Evolutionary conservation across 2,329 filamentous ascomycete species (phyloP), one percentile per base, ranked within the genome.

Genomic region (Ophiostoma fasciatum): DNA sequence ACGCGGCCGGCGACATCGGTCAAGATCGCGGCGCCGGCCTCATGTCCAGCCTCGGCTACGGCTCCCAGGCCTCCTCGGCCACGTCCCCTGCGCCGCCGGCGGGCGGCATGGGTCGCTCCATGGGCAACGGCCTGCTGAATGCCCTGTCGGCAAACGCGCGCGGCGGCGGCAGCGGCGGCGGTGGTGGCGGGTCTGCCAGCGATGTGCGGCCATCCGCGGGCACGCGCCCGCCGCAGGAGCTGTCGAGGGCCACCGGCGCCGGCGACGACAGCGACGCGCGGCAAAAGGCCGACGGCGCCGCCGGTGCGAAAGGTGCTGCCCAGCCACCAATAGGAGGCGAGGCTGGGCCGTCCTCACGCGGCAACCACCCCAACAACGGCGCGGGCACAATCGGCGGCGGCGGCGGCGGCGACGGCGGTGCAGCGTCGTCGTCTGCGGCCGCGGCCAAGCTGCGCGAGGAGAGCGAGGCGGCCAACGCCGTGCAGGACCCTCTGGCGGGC

Each of bases 111-210:
- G n/a, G n/a, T n/a, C n/a, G n/a, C n/a, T n/a, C n/a, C n/a, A n/a
- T 53, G 15, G 71, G 66, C 11, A 78, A 78, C 48, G 73, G 73
- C 8, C 58, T 78, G 27, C 54, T 78, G 31, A 78, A 74, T 48
- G 74, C 72, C 4, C 54, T 78, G n/a, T 74, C 72, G 29, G 71
- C 70, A 5, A 76, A 67, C 42, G 66, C 57, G 39, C 61, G 71
- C 36, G 53, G 62, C 28, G 55, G 58, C 25, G 55, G 57, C 30
- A 60, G 69, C 36, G 54, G 62, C 28, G 55, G 57, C 25, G 55
- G n/a, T n/a, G n/a, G n/a, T n/a, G n/a, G n/a, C n/a, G n/a, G n/a
- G n/a, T n/a, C n/a, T n/a, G n/a, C n/a, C n/a, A n/a, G 57, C 30
- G 66, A 74, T 31, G 54, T 51, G 22, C 63, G 66, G 38, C 64